phyloP scores from a whole-genome alignment of 768 basidiomycete genomes.

The Suillus americanus region DNA sequence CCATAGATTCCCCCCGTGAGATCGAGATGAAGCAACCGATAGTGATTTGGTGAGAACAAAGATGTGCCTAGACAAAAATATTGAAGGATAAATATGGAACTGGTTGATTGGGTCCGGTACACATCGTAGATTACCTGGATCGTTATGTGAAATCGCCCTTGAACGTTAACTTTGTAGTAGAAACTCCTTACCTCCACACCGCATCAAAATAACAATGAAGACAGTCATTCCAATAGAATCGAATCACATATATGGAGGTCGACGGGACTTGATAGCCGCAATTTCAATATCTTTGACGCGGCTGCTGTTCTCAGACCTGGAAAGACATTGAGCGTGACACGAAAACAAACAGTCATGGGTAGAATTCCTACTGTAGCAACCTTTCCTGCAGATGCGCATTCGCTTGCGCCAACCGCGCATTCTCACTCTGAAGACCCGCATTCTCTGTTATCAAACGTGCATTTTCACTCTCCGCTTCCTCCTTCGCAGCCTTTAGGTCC shows the following conservation, averaged over 20 bases:
- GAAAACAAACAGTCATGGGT: not conserved
- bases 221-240: not conserved
- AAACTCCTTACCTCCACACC: not conserved
- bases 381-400: conserved; percentile 12
- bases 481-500: conserved; percentile 8
- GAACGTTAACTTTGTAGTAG: not conserved
- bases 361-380: not conserved
- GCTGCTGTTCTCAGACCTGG: not conserved
- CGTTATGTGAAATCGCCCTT: not conserved
- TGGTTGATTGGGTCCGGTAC: not conserved
- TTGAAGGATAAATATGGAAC: not conserved
- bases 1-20: conserved; percentile 1
- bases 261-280: conserved; percentile 1
- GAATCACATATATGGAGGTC: not conserved
- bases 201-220: not conserved
- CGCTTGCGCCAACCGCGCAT: conserved; percentile 17
- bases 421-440: conserved; percentile 13
- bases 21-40: not conserved
- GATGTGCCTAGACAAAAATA: conserved; percentile 4
- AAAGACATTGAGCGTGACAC: not conserved
- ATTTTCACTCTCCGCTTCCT: not conserved
- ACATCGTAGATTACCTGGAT: not conserved
- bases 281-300: conserved; percentile 13
- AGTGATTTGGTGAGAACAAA: not conserved
- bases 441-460: not conserved